These are phyloP conservation scores for Aureobasidium leucospermi DNA, from an alignment of 2,329 filamentous ascomycete genomes.

Conservation along the genomic window DNA sequence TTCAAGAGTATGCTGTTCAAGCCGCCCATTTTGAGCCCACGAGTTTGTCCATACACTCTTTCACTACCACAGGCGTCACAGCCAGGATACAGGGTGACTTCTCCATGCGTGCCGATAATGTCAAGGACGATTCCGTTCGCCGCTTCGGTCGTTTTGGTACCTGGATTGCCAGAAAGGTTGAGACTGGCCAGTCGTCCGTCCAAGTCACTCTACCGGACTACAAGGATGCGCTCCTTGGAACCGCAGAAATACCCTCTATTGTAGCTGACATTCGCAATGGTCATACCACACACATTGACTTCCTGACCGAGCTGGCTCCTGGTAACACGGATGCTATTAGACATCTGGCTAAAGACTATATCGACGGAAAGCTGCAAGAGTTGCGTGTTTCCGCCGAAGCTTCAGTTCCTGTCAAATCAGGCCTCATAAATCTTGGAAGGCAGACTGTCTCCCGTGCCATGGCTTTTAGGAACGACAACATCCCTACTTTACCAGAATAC, in stretches of 20 bases:
- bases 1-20: conserved; percentile 80
- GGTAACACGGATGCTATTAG: conserved; percentile 72
- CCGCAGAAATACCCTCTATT: conserved; percentile 66
- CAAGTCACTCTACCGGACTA: conserved; percentile 79
- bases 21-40: conserved; percentile 76
- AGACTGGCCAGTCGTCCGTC: conserved; percentile 65
- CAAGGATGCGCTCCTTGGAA: conserved; percentile 67
- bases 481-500: conserved; percentile 73
- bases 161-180: conserved; percentile 69
- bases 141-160: conserved; percentile 71
- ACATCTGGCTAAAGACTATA: conserved; percentile 77
- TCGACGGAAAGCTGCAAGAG: conserved; percentile 66
- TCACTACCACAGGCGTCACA: conserved; percentile 69
- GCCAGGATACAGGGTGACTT: conserved; percentile 79
- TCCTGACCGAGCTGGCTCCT: conserved; percentile 67
- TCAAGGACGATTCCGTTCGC: conserved; percentile 62
- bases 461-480: conserved; percentile 62
- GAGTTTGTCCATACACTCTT: conserved; percentile 74
- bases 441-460: conserved; percentile 69
- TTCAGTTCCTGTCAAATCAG: conserved; percentile 66
- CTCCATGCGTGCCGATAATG: conserved; percentile 67
- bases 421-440: conserved; percentile 69
- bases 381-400: conserved; percentile 69
- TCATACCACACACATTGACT: conserved; percentile 67
- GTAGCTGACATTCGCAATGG: conserved; percentile 71